A percentile compares a stretch with the other conserved stretches of the same genome.
These are phyloP conservation scores for Paecilomyces sp. DNA, from an alignment of 2,329 filamentous ascomycete species.

Conservation along the genomic window DNA sequence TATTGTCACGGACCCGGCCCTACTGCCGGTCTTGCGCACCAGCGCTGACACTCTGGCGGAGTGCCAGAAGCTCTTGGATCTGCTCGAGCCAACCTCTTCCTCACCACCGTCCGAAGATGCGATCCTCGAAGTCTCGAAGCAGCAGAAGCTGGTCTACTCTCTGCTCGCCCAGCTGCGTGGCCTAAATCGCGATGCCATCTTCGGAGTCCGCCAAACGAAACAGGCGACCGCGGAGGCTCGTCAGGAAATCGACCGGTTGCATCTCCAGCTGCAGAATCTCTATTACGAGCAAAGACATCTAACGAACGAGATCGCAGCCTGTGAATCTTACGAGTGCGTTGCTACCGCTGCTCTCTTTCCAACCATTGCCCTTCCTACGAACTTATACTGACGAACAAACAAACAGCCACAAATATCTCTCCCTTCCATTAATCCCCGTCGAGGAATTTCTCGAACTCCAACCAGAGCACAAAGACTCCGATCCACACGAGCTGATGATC, in stretches of 20 bases:
- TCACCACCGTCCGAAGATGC: slow-evolving; percentile 37
- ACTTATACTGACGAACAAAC: slow-evolving; percentile 5
- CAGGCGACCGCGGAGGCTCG: slow-evolving; percentile 76
- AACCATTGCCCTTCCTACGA: too few species aligned
- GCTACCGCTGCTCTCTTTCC: not conserved
- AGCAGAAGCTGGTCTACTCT: slow-evolving; percentile 73
- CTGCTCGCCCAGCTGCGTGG: slow-evolving; percentile 74
- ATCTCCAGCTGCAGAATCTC: slow-evolving; percentile 88
- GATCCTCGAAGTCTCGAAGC: slow-evolving; percentile 58
- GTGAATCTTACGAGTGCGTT: slow-evolving; percentile 82
- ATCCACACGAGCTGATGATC: slow-evolving; percentile 78
- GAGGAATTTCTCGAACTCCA: slow-evolving; percentile 73
- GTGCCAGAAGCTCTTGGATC: slow-evolving; percentile 52
- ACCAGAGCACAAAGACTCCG: slow-evolving; percentile 64
- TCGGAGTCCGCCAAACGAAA: slow-evolving; percentile 80
- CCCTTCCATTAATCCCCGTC: slow-evolving; percentile 74
- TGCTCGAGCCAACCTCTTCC: slow-evolving; percentile 49
- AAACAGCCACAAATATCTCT: slow-evolving; percentile 66
- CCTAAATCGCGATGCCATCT: slow-evolving; percentile 72
- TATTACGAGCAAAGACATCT: slow-evolving; percentile 94
- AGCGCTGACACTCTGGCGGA: slow-evolving; percentile 68
- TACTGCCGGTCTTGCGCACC: slow-evolving; percentile 62
- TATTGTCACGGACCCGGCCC: slow-evolving; percentile 57
- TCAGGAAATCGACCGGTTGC: slow-evolving; percentile 83
- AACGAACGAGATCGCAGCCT: slow-evolving; percentile 80